Evolutionary conservation across 495 filamentous ascomycete genomes (phyloP).

Genomic region (Aspergillus asperescens): DNA sequence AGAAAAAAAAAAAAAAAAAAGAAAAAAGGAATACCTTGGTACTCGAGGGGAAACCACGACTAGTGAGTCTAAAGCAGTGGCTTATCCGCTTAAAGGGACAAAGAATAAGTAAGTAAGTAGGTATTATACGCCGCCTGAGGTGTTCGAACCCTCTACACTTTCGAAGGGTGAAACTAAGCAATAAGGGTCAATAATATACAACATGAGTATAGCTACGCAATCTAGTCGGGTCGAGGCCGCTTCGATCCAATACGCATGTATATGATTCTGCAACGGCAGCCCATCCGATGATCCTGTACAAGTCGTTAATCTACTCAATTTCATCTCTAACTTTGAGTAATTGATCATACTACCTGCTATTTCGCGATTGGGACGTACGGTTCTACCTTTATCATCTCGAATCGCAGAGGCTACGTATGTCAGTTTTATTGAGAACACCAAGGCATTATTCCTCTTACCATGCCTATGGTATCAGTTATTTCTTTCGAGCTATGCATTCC

Average conservation of each 20-base stretch:
- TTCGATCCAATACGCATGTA: slow-evolving; percentile 19
- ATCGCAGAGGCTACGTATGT: slow-evolving; percentile 41
- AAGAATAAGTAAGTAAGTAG: slow-evolving; percentile 32
- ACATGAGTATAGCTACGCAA: slow-evolving; percentile 19
- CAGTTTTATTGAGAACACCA: slow-evolving; percentile 29
- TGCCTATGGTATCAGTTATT: slow-evolving; percentile 43
- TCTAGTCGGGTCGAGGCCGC: slow-evolving; percentile 32
- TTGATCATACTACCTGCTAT: slow-evolving; percentile 40
- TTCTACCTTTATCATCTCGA: slow-evolving; percentile 43
- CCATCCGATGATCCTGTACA: slow-evolving; percentile 30
- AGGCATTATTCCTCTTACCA: slow-evolving; percentile 36
- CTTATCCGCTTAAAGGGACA: slow-evolving; percentile 26
- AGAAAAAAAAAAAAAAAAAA: too few species aligned
- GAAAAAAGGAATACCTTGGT: too few species aligned
- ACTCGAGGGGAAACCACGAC: too few species aligned
- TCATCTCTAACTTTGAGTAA: slow-evolving; percentile 41
- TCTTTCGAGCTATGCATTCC: slow-evolving; percentile 43
- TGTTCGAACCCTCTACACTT: too few species aligned
- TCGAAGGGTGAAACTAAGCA: neutral
- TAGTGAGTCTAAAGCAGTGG: slow-evolving; percentile 28
- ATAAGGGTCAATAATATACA: too few species aligned
- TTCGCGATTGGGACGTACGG: slow-evolving; percentile 41
- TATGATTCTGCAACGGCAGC: slow-evolving; percentile 16
- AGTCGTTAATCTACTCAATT: slow-evolving; percentile 40
- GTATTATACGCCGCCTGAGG: slow-evolving; percentile 32